phyloP scores from a whole-genome alignment of 140 eudicot species.

The Flaveria floridana region DNA sequence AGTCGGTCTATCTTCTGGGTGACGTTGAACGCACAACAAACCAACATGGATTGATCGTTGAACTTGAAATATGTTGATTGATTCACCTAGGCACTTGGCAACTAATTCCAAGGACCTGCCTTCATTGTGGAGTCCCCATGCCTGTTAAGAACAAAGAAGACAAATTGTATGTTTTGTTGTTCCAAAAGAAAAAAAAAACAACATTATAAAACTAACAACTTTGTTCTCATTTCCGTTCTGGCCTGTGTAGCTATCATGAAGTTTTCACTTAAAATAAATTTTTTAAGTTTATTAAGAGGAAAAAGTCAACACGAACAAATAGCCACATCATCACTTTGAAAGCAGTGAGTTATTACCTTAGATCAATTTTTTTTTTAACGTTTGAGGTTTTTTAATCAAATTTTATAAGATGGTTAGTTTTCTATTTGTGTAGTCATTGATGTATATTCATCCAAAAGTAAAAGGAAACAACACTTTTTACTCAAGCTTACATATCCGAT shows the following conservation, averaged over 20 bases:
- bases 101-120: constrained; percentile 21
- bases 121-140: constrained; percentile 24
- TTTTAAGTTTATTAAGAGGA: too few relatives aligned
- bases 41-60: constrained; percentile 37
- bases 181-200: neutral
- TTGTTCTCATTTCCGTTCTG: too few relatives aligned
- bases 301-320: too few relatives aligned
- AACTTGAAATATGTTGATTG: constrained; percentile 8
- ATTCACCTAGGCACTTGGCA: constrained; percentile 4
- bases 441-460: too few relatives aligned
- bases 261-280: too few relatives aligned
- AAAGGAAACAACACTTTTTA: too few relatives aligned
- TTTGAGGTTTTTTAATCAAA: too few relatives aligned
- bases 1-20: constrained; percentile 47
- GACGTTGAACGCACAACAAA: constrained; percentile 48
- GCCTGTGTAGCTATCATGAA: too few relatives aligned
- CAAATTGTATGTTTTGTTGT: neutral
- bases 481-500: constrained; percentile 39
- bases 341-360: neutral
- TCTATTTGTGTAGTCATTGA: too few relatives aligned
- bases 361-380: neutral
- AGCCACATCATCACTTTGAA: too few relatives aligned
- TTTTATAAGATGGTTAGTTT: too few relatives aligned
- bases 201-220: too few relatives aligned
- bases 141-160: constrained; percentile 5